Evolutionary conservation across 768 basidiomycete species (phyloP), one percentile per base, ranked within the genome.

Genomic region (Candolleomyces efflorescens): DNA sequence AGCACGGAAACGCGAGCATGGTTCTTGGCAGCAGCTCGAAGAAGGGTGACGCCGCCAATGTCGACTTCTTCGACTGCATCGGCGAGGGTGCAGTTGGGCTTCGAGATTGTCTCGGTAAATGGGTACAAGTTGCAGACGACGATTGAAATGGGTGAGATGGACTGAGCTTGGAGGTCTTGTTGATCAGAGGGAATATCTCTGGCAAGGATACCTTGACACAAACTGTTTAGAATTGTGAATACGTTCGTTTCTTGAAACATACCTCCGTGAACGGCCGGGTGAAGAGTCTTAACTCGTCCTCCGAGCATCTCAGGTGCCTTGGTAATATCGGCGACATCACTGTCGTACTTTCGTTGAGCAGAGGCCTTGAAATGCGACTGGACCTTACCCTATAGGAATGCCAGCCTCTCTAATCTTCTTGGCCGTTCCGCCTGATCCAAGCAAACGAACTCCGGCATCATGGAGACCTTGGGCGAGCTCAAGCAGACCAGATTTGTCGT

Each of bases 111-210:
- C 20, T 86, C 83, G 32, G 90, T 85, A 77, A 99, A 99, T 0
- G 97, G 97, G 78, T 99, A 98, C 53, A 99, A 85, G 71, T 99
- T 99, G 85, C 97, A 99, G 60, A 97, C 94, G 57, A 99, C 96
- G 76, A 99, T 89, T 56, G 90, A 87, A 75, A 98, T 98, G 60
- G 92, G 91, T 5, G 90, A 84, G 72, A 99, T 98, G 58, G 78
- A 78, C 67, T 96, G 94, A 6, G 86, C 78, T 26, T 82, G 75
- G 53, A 98, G 82, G 70, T 99, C 97, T 54, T 82, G 78, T 62
- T 94, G 82, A 73, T 99, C 97, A 10, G 93, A 93, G 3, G 89
- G 84, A 62, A 94, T 96, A 53, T 87, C 82, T 18, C 97, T 88
- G 5, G 97, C 94, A 44, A 99, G 86, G 62, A 99, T 99, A 26